Base-by-base conservation (phyloP, 306 rosid genomes). In the Lathyrus sativus region DNA sequence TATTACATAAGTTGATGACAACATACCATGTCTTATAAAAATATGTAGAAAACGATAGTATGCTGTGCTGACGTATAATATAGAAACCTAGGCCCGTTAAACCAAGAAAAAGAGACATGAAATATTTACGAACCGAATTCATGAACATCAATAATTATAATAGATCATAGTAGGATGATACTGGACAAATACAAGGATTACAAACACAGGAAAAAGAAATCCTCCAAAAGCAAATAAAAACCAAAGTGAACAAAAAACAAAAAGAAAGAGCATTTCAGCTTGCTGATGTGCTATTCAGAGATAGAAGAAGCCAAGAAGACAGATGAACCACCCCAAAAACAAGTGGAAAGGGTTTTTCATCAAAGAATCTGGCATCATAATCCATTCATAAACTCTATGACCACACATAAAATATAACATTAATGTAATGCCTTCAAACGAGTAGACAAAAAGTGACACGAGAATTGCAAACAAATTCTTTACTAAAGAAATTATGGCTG, bases 1-100 rank as follows among this genome's bases (percentile, higher is more conserved):
- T 95, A 68, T 78, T 12, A 48, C 53, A 76, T 33, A 65, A 51
- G 43, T 77, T 62, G 64, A 55, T 57, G 71, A 75, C 54, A 65
- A 58, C 29, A 42, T 48, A 71, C 9, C 17, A 62, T 29, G 33
- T 50, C 44, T 48, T 39, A 46, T 10, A 45, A 63, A 60, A 42
- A 51, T 14, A 41, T 57, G 29, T 26, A 70, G 45, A 54, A 46
- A 38, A 38, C 31, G 41, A 35, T 13, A 18, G 50, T 22, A 49
- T 39, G 50, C 17, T 0, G 49, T 38, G 51, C 10, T 53, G 48
- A 79, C 65, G 75, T 63, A n/a, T 65, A 74, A 51, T 33, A 28
- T 38, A 73, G 54, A 72, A 65, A 70, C 70, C 13, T 41, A 35
- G 14, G 49, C 65, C 62, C 44, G 17, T 6, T 71, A 49, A 61